Conservation (phyloP, 1,284 basidiomycete species). For the Boletus semigastroideus region DNA sequence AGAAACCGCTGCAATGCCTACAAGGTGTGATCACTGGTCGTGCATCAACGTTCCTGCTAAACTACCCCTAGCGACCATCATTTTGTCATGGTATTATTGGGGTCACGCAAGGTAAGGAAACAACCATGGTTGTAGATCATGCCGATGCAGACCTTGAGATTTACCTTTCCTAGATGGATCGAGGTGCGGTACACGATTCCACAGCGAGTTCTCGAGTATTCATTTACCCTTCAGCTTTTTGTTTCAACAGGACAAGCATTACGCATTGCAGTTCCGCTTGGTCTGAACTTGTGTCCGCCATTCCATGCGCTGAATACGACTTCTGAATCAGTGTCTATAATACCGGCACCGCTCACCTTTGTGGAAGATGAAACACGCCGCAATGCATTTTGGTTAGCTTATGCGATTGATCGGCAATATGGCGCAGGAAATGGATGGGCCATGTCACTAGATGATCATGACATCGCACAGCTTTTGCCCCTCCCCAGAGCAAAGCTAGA, state of each 20-base stretch:
- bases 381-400: conserved; percentile 73
- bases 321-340: conserved; percentile 52
- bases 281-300: conserved; percentile 66
- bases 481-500: conserved; percentile 60
- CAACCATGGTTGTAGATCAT: neutral
- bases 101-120: conserved; percentile 58
- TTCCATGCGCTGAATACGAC: conserved; percentile 61
- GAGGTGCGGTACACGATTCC: conserved; percentile 46
- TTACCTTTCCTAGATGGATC: conserved; percentile 55
- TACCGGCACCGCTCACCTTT: conserved; percentile 55
- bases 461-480: conserved; percentile 69
- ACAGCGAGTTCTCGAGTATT: neutral
- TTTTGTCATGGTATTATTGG: conserved; percentile 73
- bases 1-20: conserved; percentile 57
- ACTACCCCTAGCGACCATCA: conserved; percentile 48
- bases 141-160: conserved; percentile 1
- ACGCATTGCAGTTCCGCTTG: conserved; percentile 61
- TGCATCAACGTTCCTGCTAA: neutral
- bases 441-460: conserved; percentile 66
- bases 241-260: conserved; percentile 55
- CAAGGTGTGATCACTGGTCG: conserved; percentile 47
- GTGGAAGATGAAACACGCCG: conserved; percentile 69
- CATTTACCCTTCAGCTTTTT: conserved; percentile 50
- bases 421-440: conserved; percentile 72
- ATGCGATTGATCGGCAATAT: conserved; percentile 63